Conservation (phyloP, 108 stramenopile species). For the Aurantiochytrium sp. region DNA sequence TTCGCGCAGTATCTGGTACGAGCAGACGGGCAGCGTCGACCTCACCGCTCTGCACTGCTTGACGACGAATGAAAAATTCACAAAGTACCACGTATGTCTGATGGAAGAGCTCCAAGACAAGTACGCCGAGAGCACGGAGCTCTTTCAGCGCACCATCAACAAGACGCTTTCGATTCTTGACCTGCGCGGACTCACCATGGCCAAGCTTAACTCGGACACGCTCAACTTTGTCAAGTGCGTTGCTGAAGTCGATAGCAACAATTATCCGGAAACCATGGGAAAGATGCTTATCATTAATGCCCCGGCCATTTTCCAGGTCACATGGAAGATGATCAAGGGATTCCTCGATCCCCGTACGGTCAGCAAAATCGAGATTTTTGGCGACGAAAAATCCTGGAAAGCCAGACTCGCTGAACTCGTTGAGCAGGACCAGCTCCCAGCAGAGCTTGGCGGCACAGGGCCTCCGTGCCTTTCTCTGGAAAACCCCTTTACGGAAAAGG, state of each 20-base stretch:
- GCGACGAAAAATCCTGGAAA: neutral
- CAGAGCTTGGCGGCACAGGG: slow-evolving; percentile 20
- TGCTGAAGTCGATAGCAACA: slow-evolving; percentile 4
- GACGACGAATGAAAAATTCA: neutral
- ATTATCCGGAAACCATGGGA: slow-evolving; percentile 34
- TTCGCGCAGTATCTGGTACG: neutral
- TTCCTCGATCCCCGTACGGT: slow-evolving; percentile 28
- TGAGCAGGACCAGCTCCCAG: slow-evolving; percentile 18
- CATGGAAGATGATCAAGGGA: slow-evolving; percentile 23
- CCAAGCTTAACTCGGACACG: neutral
- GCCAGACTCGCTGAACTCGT: slow-evolving; percentile 2
- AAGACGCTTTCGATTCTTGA: neutral
- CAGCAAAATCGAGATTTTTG: slow-evolving; percentile 5
- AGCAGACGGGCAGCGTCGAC: slow-evolving; percentile 20
- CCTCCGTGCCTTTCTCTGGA: neutral
- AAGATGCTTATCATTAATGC: slow-evolving; percentile 21
- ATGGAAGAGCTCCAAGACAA: slow-evolving; percentile 23
- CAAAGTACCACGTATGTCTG: slow-evolving; percentile 13
- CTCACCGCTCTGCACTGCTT: neutral
- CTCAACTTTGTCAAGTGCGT: neutral
- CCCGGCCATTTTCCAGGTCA: slow-evolving; percentile 7
- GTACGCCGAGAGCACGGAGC: neutral
- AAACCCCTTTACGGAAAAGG: neutral
- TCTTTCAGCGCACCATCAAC: neutral
- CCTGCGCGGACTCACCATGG: slow-evolving; percentile 15